A percentile compares a stretch with the other conserved stretches of the same genome.
These are phyloP conservation scores for Drosera spatulata DNA, from an alignment of 179 eudicot species.

Conservation along the genomic window DNA sequence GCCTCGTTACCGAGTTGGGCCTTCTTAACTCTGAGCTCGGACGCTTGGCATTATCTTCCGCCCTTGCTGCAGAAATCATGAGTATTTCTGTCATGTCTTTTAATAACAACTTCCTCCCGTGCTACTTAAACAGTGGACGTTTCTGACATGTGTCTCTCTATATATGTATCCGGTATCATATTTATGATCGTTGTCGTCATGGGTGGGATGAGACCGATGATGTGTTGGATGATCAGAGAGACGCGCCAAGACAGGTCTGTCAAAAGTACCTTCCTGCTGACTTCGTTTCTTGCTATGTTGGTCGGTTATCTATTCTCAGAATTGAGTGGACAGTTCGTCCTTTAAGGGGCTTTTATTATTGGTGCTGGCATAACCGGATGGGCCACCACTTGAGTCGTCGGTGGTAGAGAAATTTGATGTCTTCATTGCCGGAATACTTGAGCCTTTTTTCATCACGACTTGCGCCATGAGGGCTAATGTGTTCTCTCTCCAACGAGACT, in stretches of 20 bases:
- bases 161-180: background rate
- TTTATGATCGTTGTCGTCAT: constrained; percentile 3
- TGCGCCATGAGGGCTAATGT: constrained; percentile 19
- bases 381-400: constrained; percentile 35
- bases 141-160: background rate
- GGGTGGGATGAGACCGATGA: constrained; percentile 17
- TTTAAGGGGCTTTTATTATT: constrained; percentile 27
- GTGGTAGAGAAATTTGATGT: constrained; percentile 27
- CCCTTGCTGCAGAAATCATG: constrained; percentile 10
- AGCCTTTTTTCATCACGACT: constrained; percentile 19
- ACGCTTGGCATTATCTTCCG: constrained; percentile 18
- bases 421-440: constrained; percentile 15
- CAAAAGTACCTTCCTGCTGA: constrained; percentile 7
- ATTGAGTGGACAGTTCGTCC: constrained; percentile 6
- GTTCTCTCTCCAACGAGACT: background rate
- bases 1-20: constrained; percentile 26
- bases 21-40: constrained; percentile 44
- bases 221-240: constrained; percentile 17
- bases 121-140: no score
- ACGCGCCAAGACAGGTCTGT: constrained; percentile 33
- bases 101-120: constrained; percentile 2
- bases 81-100: constrained; percentile 6
- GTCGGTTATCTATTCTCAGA: constrained; percentile 11
- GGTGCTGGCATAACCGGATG: constrained; percentile 29
- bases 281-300: constrained; percentile 12